Base-by-base conservation (phyloP, 768 basidiomycete genomes). In the Termitomyces sp. region DNA sequence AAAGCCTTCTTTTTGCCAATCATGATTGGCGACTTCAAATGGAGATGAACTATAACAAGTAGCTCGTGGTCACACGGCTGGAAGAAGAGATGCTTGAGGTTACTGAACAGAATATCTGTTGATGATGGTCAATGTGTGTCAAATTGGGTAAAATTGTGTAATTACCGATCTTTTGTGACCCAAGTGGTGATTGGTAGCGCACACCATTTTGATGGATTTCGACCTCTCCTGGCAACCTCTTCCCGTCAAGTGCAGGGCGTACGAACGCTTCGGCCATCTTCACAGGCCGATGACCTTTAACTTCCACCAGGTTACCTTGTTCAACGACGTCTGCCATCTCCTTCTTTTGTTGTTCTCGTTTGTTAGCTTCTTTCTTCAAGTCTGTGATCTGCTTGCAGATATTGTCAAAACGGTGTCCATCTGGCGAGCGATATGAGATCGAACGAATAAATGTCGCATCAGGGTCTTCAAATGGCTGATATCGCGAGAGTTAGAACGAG, bases 1-100 rank as follows among this genome's bases (percentile, higher is more conserved):
- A 91, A 92, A 21, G 97, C 86, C 72, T 98, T 99, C 76, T 95
- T 97, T 79, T 98, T 98, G 59, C 97, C 96, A 63, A 99, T 92
- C 83, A 98, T 96, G 70, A 99, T 98, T 0, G 97, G 97, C 0
- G 93, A 84, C 72, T 84, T 97, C 50, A 99, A 80, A 69, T 98
- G 92, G 50, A 97, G 73, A 69, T 99, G 97, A 32, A 97, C 85
- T 59, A 99, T 88, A 54, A 97, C 95, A 53, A 98, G 80, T 19
- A 98, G 77, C 70, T 99, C 97, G 62, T 92, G 87, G 62, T 99
- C 97, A 66, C 96, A 98, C 2, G 97, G 96, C 68, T 99, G 97
- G 83, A 99, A 98, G 76, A 98, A 97, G 10, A 98, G 79, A 72
- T 99, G 96, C 71, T 96, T 97, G 77, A 99, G 88, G 70, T 99